Evolutionary conservation across 2,329 filamentous ascomycete genomes (phyloP).

Genomic region (Monilinia vaccinii-corymbosi): DNA sequence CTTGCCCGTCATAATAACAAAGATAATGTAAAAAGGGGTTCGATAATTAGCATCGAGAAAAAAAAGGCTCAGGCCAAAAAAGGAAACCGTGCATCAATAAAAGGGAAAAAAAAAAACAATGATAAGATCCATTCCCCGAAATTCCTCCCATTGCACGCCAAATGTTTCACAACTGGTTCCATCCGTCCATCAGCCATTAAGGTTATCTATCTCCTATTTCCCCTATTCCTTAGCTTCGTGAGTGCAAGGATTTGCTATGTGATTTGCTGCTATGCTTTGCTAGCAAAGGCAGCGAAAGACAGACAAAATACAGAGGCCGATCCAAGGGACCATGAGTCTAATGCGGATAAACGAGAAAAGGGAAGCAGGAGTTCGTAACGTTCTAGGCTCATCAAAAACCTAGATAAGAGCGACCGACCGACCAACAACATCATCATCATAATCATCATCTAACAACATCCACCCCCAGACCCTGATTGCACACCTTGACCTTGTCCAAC

Average conservation of each 20-base stretch:
- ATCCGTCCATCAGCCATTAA: constrained; percentile 25
- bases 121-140: constrained; percentile 17
- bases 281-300: constrained; percentile 14
- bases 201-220: constrained; percentile 20
- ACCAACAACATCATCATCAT: constrained; percentile 1
- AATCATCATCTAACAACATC: constrained; percentile 68
- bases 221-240: constrained; percentile 4
- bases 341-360: constrained; percentile 23
- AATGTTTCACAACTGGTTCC: constrained; percentile 19
- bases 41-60: constrained; percentile 6
- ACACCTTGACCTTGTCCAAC: constrained; percentile 93
- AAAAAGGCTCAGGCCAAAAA: constrained; percentile 3
- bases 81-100: constrained; percentile 9
- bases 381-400: constrained; percentile 15
- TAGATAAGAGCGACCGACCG: constrained; percentile 2
- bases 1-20: constrained; percentile 16
- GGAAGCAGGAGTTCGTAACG: constrained; percentile 17
- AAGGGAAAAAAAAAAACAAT: constrained; percentile 11
- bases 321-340: constrained; percentile 27
- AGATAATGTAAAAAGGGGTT: constrained; percentile 9
- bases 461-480: constrained; percentile 72
- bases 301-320: constrained; percentile 24
- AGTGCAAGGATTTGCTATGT: constrained; percentile 15
- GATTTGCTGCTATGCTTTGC: constrained; percentile 17
- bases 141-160: constrained; percentile 22